phyloP scores from a whole-genome alignment of 2,329 filamentous ascomycete species.

The Colletotrichum salicis region DNA sequence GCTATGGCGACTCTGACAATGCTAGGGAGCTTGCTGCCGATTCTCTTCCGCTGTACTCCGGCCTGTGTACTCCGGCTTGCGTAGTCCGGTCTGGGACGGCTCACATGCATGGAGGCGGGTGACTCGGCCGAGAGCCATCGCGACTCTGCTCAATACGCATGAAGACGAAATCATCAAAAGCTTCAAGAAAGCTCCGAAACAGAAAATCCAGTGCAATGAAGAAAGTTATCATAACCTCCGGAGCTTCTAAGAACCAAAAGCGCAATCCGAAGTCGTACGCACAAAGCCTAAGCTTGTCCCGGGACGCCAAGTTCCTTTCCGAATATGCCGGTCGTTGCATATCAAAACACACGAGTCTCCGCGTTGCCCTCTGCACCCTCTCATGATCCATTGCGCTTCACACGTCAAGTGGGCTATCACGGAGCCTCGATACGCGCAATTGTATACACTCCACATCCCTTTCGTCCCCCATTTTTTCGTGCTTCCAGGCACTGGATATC shows the following conservation, averaged over 20 bases:
- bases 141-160: not conserved
- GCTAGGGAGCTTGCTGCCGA: not conserved
- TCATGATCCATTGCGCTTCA: not conserved
- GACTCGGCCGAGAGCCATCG: not conserved
- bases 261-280: conserved; percentile 29
- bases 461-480: conserved; percentile 16
- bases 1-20: not conserved
- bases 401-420: not conserved
- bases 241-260: conserved; percentile 34
- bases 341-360: conserved; percentile 22
- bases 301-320: conserved; percentile 34
- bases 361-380: conserved; percentile 1
- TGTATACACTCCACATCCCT: conserved; percentile 25
- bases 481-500: conserved; percentile 35
- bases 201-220: conserved; percentile 31
- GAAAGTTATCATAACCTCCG: conserved; percentile 29
- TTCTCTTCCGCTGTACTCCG: not conserved
- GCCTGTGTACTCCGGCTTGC: too few species aligned
- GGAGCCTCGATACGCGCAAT: conserved; percentile 3
- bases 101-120: not conserved
- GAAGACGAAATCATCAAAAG: not conserved
- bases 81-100: too few species aligned
- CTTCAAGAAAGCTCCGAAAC: conserved; percentile 9
- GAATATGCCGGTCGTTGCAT: conserved; percentile 33
- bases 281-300: conserved; percentile 35